Percentiles rank a stretch among this genome's conserved stretches.
phyloP scores from a whole-genome alignment of 306 rosid species.

The Prunus fruticosa region DNA sequence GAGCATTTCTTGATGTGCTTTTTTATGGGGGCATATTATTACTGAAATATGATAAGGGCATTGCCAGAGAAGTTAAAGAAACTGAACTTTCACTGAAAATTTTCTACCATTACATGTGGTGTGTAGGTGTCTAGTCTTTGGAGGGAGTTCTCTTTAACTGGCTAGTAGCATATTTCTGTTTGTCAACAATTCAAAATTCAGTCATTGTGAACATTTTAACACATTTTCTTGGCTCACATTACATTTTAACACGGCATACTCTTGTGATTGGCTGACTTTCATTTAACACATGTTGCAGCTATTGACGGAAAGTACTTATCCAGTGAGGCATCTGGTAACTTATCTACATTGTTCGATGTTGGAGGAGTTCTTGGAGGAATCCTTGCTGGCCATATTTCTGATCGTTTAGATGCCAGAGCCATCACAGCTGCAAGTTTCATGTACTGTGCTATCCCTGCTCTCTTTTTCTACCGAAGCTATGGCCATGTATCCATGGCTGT shows the following conservation, averaged over 20 bases:
- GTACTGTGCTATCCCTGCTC: conserved; percentile 97
- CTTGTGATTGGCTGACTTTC: conserved; percentile 2
- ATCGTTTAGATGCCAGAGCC: conserved; percentile 83
- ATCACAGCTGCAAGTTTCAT: conserved; percentile 98
- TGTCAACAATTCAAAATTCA: too few species aligned
- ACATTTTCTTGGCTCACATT: too few species aligned
- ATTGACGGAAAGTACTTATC: conserved; percentile 84
- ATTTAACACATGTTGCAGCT: conserved; percentile 49
- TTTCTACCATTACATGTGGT: neutral
- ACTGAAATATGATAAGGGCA: too few species aligned
- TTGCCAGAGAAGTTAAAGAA: neutral
- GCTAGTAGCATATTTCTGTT: too few species aligned
- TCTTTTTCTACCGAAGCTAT: conserved; percentile 72
- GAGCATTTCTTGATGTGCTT: neutral
- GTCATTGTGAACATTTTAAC: too few species aligned
- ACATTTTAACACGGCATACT: neutral
- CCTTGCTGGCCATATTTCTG: conserved; percentile 92
- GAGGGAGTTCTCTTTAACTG: too few species aligned
- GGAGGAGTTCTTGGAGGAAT: conserved; percentile 97
- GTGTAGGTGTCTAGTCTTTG: too few species aligned
- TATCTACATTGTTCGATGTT: conserved; percentile 89
- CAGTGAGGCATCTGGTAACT: conserved; percentile 64
- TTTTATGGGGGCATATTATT: too few species aligned
- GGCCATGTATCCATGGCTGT: conserved; percentile 62
- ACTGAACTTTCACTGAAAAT: neutral